These are phyloP conservation scores for Candida michaelii DNA, from an alignment of 805 yeast genomes.

Conservation along the genomic window DNA sequence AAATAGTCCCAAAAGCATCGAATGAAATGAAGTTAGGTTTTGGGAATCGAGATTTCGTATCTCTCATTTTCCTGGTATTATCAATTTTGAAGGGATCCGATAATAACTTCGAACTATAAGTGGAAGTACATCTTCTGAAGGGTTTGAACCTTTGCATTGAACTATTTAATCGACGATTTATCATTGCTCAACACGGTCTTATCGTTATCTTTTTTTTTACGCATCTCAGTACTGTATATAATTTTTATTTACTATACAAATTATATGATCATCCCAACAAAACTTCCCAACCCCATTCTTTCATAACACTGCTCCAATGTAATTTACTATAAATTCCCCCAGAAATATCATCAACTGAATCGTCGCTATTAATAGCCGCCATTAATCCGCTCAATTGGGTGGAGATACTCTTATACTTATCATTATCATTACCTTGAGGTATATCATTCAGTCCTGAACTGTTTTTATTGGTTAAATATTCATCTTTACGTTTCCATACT, in stretches of 20 bases:
- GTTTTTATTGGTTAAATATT: constrained; percentile 27
- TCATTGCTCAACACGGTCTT: not conserved
- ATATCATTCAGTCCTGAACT: constrained; percentile 15
- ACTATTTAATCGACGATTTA: too few species aligned
- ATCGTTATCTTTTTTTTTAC: not conserved
- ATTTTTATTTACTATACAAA: too few species aligned
- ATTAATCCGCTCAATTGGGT: constrained; percentile 40
- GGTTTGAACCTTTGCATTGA: too few species aligned
- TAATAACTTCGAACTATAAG: constrained; percentile 11
- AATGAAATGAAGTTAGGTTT: constrained; percentile 55
- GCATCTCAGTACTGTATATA: not conserved
- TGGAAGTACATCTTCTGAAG: not conserved
- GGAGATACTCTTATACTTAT: constrained; percentile 25
- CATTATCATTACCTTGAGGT: constrained; percentile 18
- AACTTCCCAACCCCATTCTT: constrained; percentile 78
- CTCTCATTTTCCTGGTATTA: constrained; percentile 25
- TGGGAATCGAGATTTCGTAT: constrained; percentile 26
- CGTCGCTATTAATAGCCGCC: constrained; percentile 36
- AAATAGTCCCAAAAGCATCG: constrained; percentile 70
- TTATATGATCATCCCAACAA: constrained; percentile 45
- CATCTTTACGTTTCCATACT: constrained; percentile 67
- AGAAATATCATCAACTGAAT: constrained; percentile 29
- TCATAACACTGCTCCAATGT: constrained; percentile 71
- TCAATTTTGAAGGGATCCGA: constrained; percentile 27
- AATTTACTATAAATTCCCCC: constrained; percentile 49